Base-by-base conservation (phyloP, 306 rosid genomes). In the Casuarina glauca region DNA sequence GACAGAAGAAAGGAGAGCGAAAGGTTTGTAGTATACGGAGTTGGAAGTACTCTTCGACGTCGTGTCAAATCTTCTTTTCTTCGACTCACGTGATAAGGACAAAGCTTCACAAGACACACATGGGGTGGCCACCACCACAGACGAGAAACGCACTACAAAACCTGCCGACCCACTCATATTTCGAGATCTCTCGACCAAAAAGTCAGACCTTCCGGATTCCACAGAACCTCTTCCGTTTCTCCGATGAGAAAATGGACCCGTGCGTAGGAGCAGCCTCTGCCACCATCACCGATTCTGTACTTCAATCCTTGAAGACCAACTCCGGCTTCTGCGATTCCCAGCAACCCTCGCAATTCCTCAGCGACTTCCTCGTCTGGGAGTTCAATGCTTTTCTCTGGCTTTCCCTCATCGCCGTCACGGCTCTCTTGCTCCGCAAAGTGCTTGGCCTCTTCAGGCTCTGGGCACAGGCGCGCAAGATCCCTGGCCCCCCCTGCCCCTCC, bases 351-450 rank as follows among this genome's bases (percentile, higher is more conserved):
- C 64, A 82, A 10, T 73, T 87, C 45, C 50, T 93, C 46, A 77
- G 55, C 11, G 97, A 93, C 81, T 71, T 88, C 2, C 90, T 82
- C 9, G 50, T 80, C n/a, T 55, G 92, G 41, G 98, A 93, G 38
- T 44, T 91, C 93, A 93, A 91, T 69, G 98, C 93, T 0, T 88
- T 91, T 70, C 85, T 90, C 0, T 93, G 98, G 98, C 9, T 88
- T 32, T 76, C 76, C 38, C 89, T 91, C 53, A 17, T 91, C 72
- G 51, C 79, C 4, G 57, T 86, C 85, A 91, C 93, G 2, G 66
- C 77, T 38, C 76, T 93, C 39, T 62, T 87, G 82, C 71, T 90
- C 75, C 41, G 35, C 6, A 86, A 83, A 53, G 66, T 93, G 36
- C 39, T 79, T 50, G 74, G 13, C 16, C 38, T 91, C 36, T 82